Conservation (phyloP, 2,329 filamentous ascomycete species). For the Nemania serpens region DNA sequence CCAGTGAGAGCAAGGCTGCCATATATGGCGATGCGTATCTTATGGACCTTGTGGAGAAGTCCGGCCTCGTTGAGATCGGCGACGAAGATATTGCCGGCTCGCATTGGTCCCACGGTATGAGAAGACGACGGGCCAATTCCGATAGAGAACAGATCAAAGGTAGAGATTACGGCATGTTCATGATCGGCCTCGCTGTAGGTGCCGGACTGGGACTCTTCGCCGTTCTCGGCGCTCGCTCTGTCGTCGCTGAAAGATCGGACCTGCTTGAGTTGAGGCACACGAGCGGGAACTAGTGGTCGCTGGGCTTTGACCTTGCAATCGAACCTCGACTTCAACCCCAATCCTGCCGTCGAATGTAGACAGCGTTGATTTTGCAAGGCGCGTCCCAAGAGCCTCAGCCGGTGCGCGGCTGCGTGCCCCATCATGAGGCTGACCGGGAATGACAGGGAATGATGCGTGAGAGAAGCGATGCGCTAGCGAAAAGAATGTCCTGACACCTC, state of each 20-base stretch:
- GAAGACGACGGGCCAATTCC: slow-evolving; percentile 58
- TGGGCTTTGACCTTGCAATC: background rate
- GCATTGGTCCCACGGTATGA: slow-evolving; percentile 58
- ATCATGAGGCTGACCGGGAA: slow-evolving; percentile 27
- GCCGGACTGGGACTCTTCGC: slow-evolving; percentile 44
- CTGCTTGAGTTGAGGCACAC: slow-evolving; percentile 14
- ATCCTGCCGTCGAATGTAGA: slow-evolving; percentile 21
- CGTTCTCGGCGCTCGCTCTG: slow-evolving; percentile 26
- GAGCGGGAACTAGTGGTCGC: background rate
- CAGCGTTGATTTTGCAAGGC: slow-evolving; percentile 19
- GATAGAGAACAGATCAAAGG: slow-evolving; percentile 57
- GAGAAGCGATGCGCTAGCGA: background rate
- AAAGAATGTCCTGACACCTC: background rate
- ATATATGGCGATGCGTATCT: slow-evolving; percentile 54
- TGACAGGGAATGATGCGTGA: background rate
- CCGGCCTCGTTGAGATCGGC: slow-evolving; percentile 52
- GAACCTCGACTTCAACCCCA: slow-evolving; percentile 21
- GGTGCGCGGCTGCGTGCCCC: slow-evolving; percentile 34
- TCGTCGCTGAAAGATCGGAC: slow-evolving; percentile 32
- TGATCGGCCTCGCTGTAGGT: slow-evolving; percentile 55
- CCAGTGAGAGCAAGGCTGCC: slow-evolving; percentile 56
- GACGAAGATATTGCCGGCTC: slow-evolving; percentile 57
- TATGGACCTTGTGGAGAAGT: slow-evolving; percentile 51
- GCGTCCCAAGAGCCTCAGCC: slow-evolving; percentile 33
- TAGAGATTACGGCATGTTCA: slow-evolving; percentile 57